Conservation (phyloP, 1,284 basidiomycete species). For the Cutaneotrichosporon sp. region DNA sequence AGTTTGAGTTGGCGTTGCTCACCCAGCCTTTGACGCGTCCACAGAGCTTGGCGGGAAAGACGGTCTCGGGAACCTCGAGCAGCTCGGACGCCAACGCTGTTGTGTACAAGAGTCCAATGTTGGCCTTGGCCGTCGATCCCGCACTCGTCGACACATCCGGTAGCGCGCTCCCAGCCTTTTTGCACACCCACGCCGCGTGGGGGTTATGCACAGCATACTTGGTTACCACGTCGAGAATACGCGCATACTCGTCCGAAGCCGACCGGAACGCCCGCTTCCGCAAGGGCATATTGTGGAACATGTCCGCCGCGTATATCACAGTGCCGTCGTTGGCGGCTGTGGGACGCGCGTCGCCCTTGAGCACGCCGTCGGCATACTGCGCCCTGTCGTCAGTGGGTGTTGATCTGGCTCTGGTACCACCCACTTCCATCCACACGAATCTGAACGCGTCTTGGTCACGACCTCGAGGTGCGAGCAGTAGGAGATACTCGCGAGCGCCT, state of each 20-base stretch:
- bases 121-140: conserved; percentile 61
- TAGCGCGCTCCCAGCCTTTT: conserved; percentile 69
- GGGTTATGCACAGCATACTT: conserved; percentile 93
- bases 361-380: conserved; percentile 66
- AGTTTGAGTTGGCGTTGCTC: conserved; percentile 83
- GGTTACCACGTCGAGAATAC: conserved; percentile 88
- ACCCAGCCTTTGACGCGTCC: conserved; percentile 67
- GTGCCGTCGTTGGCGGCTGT: conserved; percentile 95
- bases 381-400: conserved; percentile 55
- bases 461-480: conserved; percentile 88
- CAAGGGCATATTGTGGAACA: conserved; percentile 92
- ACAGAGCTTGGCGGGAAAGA: conserved; percentile 46
- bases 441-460: conserved; percentile 76
- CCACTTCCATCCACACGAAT: conserved; percentile 85
- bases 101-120: conserved; percentile 79
- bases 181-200: conserved; percentile 79
- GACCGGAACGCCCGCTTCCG: conserved; percentile 80
- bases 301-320: conserved; percentile 83
- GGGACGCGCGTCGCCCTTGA: conserved; percentile 73
- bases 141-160: conserved; percentile 81
- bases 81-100: conserved; percentile 76
- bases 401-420: conserved; percentile 36
- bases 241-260: conserved; percentile 84
- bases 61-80: conserved; percentile 54
- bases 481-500: conserved; percentile 93